Percentiles rank a stretch among this genome's conserved stretches.
Evolutionary conservation across 2,329 filamentous ascomycete species (phyloP).

Genomic region (Colletotrichum sp.): DNA sequence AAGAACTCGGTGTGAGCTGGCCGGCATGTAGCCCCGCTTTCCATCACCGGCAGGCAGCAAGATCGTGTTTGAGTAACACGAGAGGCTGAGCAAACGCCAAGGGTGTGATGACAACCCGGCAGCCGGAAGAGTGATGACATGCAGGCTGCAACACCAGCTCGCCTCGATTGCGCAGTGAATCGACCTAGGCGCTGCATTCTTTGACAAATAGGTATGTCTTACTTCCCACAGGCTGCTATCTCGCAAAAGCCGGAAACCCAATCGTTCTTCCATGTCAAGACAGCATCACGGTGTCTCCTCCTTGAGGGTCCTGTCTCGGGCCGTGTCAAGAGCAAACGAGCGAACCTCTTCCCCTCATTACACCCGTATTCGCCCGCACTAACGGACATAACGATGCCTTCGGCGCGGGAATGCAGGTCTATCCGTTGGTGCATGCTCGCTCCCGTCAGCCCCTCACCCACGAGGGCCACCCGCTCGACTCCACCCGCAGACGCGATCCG

Average conservation of each 20-base stretch:
- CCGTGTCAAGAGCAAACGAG: neutral
- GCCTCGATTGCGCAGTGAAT: neutral
- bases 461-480: neutral
- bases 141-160: neutral
- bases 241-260: neutral
- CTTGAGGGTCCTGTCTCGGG: neutral
- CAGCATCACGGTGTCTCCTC: neutral
- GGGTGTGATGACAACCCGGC: neutral
- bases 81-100: neutral
- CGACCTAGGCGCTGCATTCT: too few relatives aligned
- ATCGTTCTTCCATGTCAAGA: neutral
- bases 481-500: neutral
- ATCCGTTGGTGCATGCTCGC: neutral
- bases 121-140: neutral
- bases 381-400: neutral
- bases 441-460: neutral
- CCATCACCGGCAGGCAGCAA: neutral
- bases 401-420: neutral
- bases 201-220: neutral
- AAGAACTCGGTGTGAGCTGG: neutral
- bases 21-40: neutral
- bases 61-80: neutral
- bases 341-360: neutral
- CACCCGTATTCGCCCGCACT: neutral
- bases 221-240: neutral